Conservation (phyloP, 768 basidiomycete genomes). For the Holtermanniella nyarrowii region DNA sequence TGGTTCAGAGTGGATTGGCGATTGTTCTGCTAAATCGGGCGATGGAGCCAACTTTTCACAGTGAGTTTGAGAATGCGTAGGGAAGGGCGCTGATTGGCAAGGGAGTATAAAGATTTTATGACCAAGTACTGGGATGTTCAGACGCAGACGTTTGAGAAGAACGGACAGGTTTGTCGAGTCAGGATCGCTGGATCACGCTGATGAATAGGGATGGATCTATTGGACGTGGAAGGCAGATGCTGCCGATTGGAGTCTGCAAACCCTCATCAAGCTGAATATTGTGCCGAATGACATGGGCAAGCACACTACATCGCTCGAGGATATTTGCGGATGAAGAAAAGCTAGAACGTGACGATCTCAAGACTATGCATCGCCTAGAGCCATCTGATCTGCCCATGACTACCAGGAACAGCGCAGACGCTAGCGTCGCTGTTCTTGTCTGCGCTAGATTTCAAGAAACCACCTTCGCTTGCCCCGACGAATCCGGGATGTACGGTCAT, state of each 20-base stretch:
- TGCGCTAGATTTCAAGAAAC: background rate
- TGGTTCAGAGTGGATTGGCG: conserved; percentile 21
- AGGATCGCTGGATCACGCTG: background rate
- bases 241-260: conserved; percentile 83
- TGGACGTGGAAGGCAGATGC: conserved; percentile 42
- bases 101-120: conserved; percentile 67
- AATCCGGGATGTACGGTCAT: background rate
- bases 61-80: conserved; percentile 10
- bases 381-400: background rate
- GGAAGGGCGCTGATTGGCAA: conserved; percentile 6
- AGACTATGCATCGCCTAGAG: background rate
- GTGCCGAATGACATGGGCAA: conserved; percentile 58
- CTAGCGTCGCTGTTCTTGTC: background rate
- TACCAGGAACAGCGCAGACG: background rate
- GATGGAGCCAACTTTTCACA: conserved; percentile 62
- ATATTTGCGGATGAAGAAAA: conserved; percentile 47
- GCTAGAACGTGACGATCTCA: background rate
- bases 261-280: conserved; percentile 70
- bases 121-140: conserved; percentile 78
- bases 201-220: conserved; percentile 20
- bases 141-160: conserved; percentile 37
- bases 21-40: conserved; percentile 47
- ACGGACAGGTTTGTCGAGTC: conserved; percentile 26
- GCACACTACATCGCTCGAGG: conserved; percentile 48
- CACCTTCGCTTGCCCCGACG: background rate